Evolutionary conservation across 1,139 yeast genomes (phyloP), one percentile per base, ranked within the genome.

Genomic region (Taphrina deformans): DNA sequence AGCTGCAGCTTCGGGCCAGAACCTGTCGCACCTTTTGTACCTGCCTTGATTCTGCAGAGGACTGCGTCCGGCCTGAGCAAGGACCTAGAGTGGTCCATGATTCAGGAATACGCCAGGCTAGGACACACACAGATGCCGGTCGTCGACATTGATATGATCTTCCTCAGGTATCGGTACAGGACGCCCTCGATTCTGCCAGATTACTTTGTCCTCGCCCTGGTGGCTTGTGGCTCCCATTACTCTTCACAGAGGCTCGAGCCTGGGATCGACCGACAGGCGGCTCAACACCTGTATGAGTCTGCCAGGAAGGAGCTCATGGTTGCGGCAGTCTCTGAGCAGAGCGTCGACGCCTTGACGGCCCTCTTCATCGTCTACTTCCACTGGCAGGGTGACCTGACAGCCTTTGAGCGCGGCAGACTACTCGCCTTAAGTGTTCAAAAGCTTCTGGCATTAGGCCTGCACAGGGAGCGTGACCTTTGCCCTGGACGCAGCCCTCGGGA

Each of bases 171-270:
- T 23, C 55, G 51, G 14, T 50, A 50, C 24, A 35, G 40, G 5
- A 26, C 50, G 9, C 63, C 63, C 5, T 40, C 63, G 5, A 48
- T 50, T 9, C 38, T 59, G 18, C 63, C 63, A 21, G 27, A 27
- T 3, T 59, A 38, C 29, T 33, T 59, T 24, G 56, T 45, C 26
- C 26, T 51, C 14, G 40, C 63, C 9, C 21, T 59, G 23, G 50
- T 50, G 12, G 63, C 63, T 4, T 59, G 63, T 50, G 63, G 63
- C 31, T 53, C 63, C 9, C 41, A 40, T 9, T 50, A 59, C 41
- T 35, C 50, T 7, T 45, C 62, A 33, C 44, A 26, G 24, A 58
- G 35, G 24, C 53, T 26, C 24, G 55, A 21, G 27, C 55, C 62
- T 3, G 45, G 55, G n/a, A 40, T 59, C 21, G 46, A 40, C 10